Conservation (phyloP, 495 filamentous ascomycete species). For the Hapsidospora chrysogenum region DNA sequence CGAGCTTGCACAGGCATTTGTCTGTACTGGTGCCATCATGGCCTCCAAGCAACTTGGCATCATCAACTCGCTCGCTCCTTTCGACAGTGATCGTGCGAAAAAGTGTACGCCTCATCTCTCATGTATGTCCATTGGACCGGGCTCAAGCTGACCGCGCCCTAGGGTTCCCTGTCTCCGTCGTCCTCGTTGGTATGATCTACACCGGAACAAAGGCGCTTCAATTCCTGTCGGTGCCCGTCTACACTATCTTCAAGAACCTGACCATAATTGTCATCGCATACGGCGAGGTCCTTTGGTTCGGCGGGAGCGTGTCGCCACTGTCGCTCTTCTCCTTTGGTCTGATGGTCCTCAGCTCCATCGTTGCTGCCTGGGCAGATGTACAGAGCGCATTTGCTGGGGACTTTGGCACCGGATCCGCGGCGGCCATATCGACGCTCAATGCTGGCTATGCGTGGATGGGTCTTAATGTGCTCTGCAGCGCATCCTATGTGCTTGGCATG, state of each 20-base stretch:
- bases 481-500: conserved; percentile 83
- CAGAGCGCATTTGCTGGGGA: conserved; percentile 54
- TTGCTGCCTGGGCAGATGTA: conserved; percentile 97
- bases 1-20: conserved; percentile 48
- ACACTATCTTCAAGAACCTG: conserved; percentile 99
- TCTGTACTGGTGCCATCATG: conserved; percentile 82
- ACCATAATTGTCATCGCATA: conserved; percentile 98
- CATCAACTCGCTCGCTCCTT: conserved; percentile 73
- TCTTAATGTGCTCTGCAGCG: conserved; percentile 91
- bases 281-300: conserved; percentile 98
- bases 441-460: conserved; percentile 97
- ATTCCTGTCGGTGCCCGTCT: conserved; percentile 92
- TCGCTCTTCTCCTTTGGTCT: conserved; percentile 90
- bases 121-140: not conserved
- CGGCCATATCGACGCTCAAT: conserved; percentile 78
- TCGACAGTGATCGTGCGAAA: conserved; percentile 75
- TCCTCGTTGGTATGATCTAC: conserved; percentile 99
- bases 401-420: conserved; percentile 37
- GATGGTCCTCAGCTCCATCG: conserved; percentile 89
- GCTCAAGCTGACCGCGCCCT: conserved; percentile 11
- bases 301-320: conserved; percentile 75
- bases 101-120: conserved; percentile 52
- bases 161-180: conserved; percentile 97
- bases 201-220: conserved; percentile 92
- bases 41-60: conserved; percentile 65